These are phyloP conservation scores for Halenospora varia DNA, from an alignment of 495 filamentous ascomycete species.

Conservation along the genomic window DNA sequence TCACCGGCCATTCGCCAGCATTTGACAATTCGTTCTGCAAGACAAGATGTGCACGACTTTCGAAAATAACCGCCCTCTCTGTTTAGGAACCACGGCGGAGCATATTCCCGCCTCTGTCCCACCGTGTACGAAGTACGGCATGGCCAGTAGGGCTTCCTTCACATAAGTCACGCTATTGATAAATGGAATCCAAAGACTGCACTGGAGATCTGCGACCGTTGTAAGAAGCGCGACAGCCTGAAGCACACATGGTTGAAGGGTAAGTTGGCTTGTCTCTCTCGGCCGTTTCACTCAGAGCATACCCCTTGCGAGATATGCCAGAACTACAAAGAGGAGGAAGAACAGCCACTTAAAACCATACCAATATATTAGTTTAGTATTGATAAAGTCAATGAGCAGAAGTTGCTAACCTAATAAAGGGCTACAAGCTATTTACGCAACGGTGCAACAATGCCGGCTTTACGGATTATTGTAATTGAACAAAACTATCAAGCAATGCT, in stretches of 20 bases:
- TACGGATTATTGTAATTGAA: neutral
- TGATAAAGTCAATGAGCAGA: constrained; percentile 1
- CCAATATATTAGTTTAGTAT: constrained; percentile 8
- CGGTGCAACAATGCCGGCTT: neutral
- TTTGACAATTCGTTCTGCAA: constrained; percentile 7
- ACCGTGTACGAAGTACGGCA: constrained; percentile 17
- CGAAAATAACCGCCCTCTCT: constrained; percentile 21
- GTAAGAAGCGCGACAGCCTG: constrained; percentile 15
- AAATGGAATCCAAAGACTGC: constrained; percentile 17
- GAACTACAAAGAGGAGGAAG: constrained; percentile 22
- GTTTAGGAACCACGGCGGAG: constrained; percentile 22
- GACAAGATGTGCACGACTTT: constrained; percentile 18
- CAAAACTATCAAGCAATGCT: constrained; percentile 7
- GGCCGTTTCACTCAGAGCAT: constrained; percentile 20
- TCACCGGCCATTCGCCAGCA: constrained; percentile 8
- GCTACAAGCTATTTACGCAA: neutral
- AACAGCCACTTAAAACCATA: constrained; percentile 20
- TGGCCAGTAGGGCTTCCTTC: constrained; percentile 15
- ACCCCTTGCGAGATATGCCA: constrained; percentile 23
- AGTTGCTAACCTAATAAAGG: neutral
- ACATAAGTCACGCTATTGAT: constrained; percentile 19
- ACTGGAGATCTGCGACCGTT: constrained; percentile 20
- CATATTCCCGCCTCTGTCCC: constrained; percentile 16
- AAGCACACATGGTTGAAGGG: constrained; percentile 21
- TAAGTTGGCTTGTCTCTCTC: constrained; percentile 15